Conservation (phyloP, 2,329 filamentous ascomycete genomes). For the Trichoderma koningiopsis region DNA sequence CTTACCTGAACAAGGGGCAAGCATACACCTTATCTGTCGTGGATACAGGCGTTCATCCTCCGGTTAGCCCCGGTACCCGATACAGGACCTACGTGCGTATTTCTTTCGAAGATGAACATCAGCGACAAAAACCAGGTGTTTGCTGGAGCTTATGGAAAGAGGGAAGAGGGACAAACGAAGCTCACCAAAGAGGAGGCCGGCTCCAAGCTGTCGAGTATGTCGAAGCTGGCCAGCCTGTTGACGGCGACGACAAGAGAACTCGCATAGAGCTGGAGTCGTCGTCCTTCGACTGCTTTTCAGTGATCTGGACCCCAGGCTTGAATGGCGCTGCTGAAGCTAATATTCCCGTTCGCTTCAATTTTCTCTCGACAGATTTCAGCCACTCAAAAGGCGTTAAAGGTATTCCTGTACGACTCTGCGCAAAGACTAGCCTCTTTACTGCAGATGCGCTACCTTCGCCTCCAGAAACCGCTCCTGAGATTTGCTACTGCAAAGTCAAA, state of each 20-base stretch:
- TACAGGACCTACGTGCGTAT: conserved; percentile 94
- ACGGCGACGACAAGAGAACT: conserved; percentile 66
- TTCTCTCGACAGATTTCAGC: conserved; percentile 96
- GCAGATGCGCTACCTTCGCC: conserved; percentile 53
- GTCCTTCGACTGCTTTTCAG: conserved; percentile 92
- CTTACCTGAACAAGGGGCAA: conserved; percentile 96
- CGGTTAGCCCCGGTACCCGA: conserved; percentile 61
- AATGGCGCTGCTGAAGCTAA: conserved; percentile 74
- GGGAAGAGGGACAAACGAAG: conserved; percentile 91
- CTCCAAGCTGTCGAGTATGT: conserved; percentile 95
- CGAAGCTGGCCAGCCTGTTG: conserved; percentile 61
- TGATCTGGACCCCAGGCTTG: conserved; percentile 78
- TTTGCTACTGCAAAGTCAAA: conserved; percentile 96
- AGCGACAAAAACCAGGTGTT: conserved; percentile 76
- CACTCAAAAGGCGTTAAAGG: conserved; percentile 99
- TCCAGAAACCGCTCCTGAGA: conserved; percentile 59
- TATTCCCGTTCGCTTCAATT: conserved; percentile 94
- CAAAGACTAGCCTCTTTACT: conserved; percentile 76
- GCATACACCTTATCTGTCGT: conserved; percentile 85
- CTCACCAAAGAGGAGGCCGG: conserved; percentile 88
- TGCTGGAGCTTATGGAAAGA: conserved; percentile 96
- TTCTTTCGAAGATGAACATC: conserved; percentile 95
- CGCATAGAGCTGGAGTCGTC: conserved; percentile 72
- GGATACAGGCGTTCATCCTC: conserved; percentile 69
- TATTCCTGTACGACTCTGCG: conserved; percentile 88